Evolutionary conservation across 805 yeast species (phyloP), one percentile per base, ranked within the genome.

Genomic region (Saturnispora gosingensis): DNA sequence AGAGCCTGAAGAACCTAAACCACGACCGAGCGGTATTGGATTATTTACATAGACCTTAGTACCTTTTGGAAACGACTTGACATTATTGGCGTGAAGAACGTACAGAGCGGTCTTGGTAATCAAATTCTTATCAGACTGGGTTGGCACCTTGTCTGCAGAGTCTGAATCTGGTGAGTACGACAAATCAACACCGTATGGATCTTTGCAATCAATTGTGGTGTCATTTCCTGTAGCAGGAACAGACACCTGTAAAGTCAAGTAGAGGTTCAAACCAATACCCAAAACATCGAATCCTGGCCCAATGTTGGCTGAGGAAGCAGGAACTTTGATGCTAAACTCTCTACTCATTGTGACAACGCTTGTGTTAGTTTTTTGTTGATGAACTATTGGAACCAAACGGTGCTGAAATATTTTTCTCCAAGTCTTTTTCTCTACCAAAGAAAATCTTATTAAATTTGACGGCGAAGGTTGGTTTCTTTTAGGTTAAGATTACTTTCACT

Each of bases 261-360:
- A 88, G 47, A 89, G 71, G 55, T 85, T 77, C 57, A 93, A 75
- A 45, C 97, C 97, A 40, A 93, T 83, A 24, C 99, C 99, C 48
- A 93, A 72, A 6, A 93, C 99, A 68, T 93, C 99, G 64, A 91
- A 93, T 1, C 99, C 99, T 9, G 99, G 99, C 8, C 99, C 99
- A 49, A 93, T 91, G 62, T 93, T 93, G 62, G 99, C 99, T 47
- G 96, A 86, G 5, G 98, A 90, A 6, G 98, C 97, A 4, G 99
- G 99, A 16, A 91, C 93, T 50, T 78, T 80, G 59, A 88, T 77
- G 43, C 65, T 67, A 67, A 84, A 84, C 50, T 74, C 71, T 54
- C 80, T 74, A 51, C 67, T 57, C 80, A 72, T 76, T 18, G 11
- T 20, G 10, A 43, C 8, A 5, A 16, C 16, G 24, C 15, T 18